phyloP scores from a whole-genome alignment of 2,329 filamentous ascomycete genomes.

The Tympanopsis confertula region DNA sequence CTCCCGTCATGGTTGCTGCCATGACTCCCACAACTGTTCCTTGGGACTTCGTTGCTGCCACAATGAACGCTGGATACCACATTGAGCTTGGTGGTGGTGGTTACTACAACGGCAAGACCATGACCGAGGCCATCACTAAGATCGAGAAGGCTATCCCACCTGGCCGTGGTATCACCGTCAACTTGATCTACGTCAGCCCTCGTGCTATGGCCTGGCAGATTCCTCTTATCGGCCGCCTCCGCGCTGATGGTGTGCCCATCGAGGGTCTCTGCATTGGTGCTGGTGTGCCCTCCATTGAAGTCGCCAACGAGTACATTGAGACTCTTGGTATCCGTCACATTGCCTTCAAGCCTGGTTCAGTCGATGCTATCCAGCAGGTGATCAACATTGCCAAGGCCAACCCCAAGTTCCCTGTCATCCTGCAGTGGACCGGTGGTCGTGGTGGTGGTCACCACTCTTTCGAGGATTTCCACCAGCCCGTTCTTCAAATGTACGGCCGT shows the following conservation, averaged over 20 bases:
- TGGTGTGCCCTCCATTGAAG: conserved; percentile 31
- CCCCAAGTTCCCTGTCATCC: conserved; percentile 27
- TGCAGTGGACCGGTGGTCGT: conserved; percentile 36
- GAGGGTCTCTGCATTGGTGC: conserved; percentile 33
- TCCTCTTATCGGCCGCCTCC: conserved; percentile 31
- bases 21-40: conserved; percentile 34
- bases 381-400: conserved; percentile 32
- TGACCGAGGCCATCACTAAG: conserved; percentile 30
- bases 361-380: conserved; percentile 28
- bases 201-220: conserved; percentile 40
- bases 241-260: conserved; percentile 29
- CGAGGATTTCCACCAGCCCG: conserved; percentile 35
- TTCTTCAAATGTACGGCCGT: conserved; percentile 29
- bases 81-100: conserved; percentile 27
- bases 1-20: conserved; percentile 32
- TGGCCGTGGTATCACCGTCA: conserved; percentile 37
- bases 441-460: conserved; percentile 35
- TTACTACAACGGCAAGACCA: conserved; percentile 29
- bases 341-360: conserved; percentile 32
- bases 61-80: conserved; percentile 34
- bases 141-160: conserved; percentile 28
- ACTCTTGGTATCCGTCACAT: conserved; percentile 31
- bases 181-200: conserved; percentile 40
- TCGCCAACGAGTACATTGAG: conserved; percentile 32
- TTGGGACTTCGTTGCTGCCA: conserved; percentile 37